phyloP scores from a whole-genome alignment of 1,139 yeast genomes.

The Debaryomyces subglobosus region DNA sequence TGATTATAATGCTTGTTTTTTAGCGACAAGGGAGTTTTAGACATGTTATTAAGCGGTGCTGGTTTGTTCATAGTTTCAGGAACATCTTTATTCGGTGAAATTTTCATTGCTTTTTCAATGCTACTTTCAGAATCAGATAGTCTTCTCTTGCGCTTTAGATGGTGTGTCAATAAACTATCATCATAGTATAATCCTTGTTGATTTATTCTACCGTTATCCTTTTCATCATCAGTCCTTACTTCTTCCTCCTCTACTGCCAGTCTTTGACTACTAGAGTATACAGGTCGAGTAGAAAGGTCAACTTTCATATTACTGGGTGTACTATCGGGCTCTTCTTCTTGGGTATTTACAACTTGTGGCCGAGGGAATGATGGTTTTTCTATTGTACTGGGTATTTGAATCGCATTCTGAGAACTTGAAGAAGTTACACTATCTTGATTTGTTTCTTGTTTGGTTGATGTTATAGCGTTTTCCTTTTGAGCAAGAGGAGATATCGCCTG shows the following conservation, averaged over 20 bases:
- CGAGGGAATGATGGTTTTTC: conserved; percentile 14
- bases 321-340: conserved; percentile 16
- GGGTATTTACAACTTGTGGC: conserved; percentile 24
- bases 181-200: conserved; percentile 9
- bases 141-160: conserved; percentile 9
- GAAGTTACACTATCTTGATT: background rate
- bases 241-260: conserved; percentile 16
- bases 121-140: background rate
- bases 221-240: conserved; percentile 19
- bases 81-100: background rate
- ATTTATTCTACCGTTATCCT: conserved; percentile 7
- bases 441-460: background rate
- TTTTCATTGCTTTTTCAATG: background rate
- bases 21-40: conserved; percentile 8
- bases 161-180: conserved; percentile 16
- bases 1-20: conserved; percentile 8
- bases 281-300: conserved; percentile 8
- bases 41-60: background rate
- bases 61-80: conserved; percentile 6
- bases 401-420: conserved; percentile 2
- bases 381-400: conserved; percentile 18
- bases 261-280: conserved; percentile 16
- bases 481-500: conserved; percentile 7
- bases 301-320: conserved; percentile 3
- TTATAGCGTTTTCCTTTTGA: background rate